These are phyloP conservation scores for Clarkia xantiana DNA, from an alignment of 345 rosid genomes.

Conservation along the genomic window DNA sequence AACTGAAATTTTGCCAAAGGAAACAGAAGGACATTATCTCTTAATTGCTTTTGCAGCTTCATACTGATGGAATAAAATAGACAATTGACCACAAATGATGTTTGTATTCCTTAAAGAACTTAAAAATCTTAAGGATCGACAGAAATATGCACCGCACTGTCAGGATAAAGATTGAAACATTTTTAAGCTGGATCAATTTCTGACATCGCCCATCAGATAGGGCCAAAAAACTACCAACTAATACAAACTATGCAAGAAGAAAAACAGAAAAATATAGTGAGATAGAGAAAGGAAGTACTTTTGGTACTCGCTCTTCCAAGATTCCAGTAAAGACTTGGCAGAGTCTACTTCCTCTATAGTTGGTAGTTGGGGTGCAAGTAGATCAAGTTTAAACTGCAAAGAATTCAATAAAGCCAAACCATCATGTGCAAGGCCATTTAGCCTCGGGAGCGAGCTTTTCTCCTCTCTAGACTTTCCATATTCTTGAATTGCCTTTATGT, in stretches of 20 bases:
- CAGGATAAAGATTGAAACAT: too few relatives aligned
- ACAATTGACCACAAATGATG: too few relatives aligned
- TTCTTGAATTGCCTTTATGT: constrained; percentile 42
- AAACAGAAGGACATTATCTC: too few relatives aligned
- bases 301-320: constrained; percentile 52
- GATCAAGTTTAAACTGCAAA: constrained; percentile 65
- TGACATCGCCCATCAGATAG: not conserved
- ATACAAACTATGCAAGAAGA: not conserved
- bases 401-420: constrained; percentile 66
- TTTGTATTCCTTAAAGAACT: too few relatives aligned
- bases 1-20: too few relatives aligned
- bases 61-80: too few relatives aligned
- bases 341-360: constrained; percentile 39
- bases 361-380: constrained; percentile 76
- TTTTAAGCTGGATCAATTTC: not conserved
- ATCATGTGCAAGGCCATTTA: constrained; percentile 59
- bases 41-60: too few relatives aligned
- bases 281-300: constrained; percentile 17
- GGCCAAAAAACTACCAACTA: constrained; percentile 1
- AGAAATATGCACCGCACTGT: too few relatives aligned
- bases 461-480: constrained; percentile 42
- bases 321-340: constrained; percentile 42
- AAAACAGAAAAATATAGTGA: not conserved
- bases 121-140: too few relatives aligned
- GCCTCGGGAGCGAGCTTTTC: constrained; percentile 57